Percentiles rank a stretch among this genome's conserved stretches.
These are phyloP conservation scores for Starmerella vitae DNA, from an alignment of 805 yeast genomes.

Conservation along the genomic window DNA sequence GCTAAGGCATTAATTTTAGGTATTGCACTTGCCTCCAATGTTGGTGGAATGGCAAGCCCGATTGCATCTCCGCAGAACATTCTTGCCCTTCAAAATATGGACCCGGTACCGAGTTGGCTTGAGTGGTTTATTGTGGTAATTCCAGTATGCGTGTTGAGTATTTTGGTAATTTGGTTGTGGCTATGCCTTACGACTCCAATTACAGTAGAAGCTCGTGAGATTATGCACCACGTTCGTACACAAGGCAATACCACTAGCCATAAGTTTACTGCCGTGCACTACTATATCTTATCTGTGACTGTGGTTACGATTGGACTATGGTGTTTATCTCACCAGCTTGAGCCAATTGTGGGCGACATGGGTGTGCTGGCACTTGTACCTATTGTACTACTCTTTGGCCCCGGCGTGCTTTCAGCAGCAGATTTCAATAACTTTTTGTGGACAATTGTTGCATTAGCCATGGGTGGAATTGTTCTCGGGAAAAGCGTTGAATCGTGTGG, in stretches of 20 bases:
- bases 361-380: constrained; percentile 92
- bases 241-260: constrained; percentile 26
- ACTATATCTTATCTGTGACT: constrained; percentile 58
- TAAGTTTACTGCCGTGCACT: constrained; percentile 54
- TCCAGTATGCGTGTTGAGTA: constrained; percentile 57
- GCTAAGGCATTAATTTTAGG: constrained; percentile 79
- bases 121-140: constrained; percentile 84
- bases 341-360: constrained; percentile 77
- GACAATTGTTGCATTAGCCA: constrained; percentile 89
- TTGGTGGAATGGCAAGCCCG: constrained; percentile 97
- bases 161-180: constrained; percentile 59
- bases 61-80: constrained; percentile 95
- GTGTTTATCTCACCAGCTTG: constrained; percentile 73
- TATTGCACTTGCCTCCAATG: constrained; percentile 80
- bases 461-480: constrained; percentile 96
- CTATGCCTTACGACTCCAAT: constrained; percentile 46
- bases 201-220: constrained; percentile 37
- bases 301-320: constrained; percentile 64
- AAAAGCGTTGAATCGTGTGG: constrained; percentile 92
- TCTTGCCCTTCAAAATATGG: constrained; percentile 78
- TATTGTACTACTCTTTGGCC: constrained; percentile 78
- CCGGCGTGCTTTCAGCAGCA: constrained; percentile 73
- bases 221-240: constrained; percentile 45
- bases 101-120: constrained; percentile 73
- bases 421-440: constrained; percentile 93